Conservation (phyloP, 352 stramenopile genomes). For the Sclerospora graminicola region DNA sequence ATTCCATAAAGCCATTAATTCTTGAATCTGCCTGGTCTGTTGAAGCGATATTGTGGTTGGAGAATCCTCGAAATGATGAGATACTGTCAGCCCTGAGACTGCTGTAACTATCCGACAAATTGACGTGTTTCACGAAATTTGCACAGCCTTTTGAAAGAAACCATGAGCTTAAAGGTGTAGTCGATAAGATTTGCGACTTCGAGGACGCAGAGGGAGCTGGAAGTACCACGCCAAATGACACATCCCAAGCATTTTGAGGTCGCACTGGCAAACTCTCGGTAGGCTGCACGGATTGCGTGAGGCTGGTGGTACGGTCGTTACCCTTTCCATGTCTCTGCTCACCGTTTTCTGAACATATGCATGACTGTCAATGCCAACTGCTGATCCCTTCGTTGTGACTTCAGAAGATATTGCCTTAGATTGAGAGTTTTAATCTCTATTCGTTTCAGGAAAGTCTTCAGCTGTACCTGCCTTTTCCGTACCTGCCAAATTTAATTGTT, state of each 20-base stretch:
- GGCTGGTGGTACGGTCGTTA: not conserved
- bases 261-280: constrained; percentile 1
- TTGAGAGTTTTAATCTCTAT: not conserved
- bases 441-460: not conserved
- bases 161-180: constrained; percentile 49
- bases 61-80: not conserved
- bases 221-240: constrained; percentile 30
- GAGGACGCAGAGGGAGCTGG: not conserved
- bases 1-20: constrained; percentile 40
- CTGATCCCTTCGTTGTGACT: not conserved
- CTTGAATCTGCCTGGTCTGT: too few species aligned
- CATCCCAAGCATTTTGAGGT: constrained; percentile 28
- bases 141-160: constrained; percentile 51
- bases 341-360: constrained; percentile 23
- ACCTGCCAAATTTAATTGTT: not conserved
- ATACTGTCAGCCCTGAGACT: constrained; percentile 4
- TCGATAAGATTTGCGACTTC: constrained; percentile 8
- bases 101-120: constrained; percentile 16
- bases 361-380: constrained; percentile 18
- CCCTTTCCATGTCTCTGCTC: constrained; percentile 1
- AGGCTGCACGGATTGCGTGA: not conserved
- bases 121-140: constrained; percentile 49
- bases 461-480: not conserved
- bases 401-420: not conserved
- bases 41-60: not conserved